Base-by-base conservation (phyloP, 2,329 filamentous ascomycete genomes). In the Cytospora chrysosperma region DNA sequence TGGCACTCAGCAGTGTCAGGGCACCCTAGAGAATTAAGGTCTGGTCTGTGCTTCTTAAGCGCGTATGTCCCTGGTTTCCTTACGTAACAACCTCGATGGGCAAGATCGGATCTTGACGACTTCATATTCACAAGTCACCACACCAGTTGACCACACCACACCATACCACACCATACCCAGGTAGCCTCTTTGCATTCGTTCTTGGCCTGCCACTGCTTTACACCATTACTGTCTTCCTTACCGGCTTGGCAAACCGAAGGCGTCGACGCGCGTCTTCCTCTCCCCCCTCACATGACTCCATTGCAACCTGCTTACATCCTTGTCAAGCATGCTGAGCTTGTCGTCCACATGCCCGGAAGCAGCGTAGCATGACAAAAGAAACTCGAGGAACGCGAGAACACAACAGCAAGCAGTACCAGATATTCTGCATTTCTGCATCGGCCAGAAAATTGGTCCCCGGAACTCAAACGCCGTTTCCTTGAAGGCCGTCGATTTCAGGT, bases 211-310 rank as follows among this genome's bases (percentile, higher is more conserved):
- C 4, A 15, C 13, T 24, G 9, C 30, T 19, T 50, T 17, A 30
- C 13, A 28, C 24, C 47, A 52, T 47, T 28, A 26, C 13, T 8
- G 19, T 24, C 47, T 49, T 27, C 4, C 47, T 49, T 34, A 60
- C 59, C 32, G 15, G 32, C 32, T 34, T 34, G 15, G 32, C 32
- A 15, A 56, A 56, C 53, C 60, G 59, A 54, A 40, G 51, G 56
- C 52, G 56, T 26, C 54, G 50, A 55, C 61, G 61, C 61, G 61
- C 61, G 61, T 43, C 61, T 52, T 37, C 47, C 10, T 34, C 24
- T 21, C 30, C 24, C n/a, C 24, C n/a, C 12, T 27, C 27, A 30
- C 17, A 55, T 52, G 28, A 37, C 27, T 28, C 53, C 40, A 37
- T 63, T 49, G 21, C 15, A n/a, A 51, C 27, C 37, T 47, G 52